These are phyloP conservation scores for Aspergillus uvarum DNA, from an alignment of 2,329 filamentous ascomycete genomes.

Conservation along the genomic window DNA sequence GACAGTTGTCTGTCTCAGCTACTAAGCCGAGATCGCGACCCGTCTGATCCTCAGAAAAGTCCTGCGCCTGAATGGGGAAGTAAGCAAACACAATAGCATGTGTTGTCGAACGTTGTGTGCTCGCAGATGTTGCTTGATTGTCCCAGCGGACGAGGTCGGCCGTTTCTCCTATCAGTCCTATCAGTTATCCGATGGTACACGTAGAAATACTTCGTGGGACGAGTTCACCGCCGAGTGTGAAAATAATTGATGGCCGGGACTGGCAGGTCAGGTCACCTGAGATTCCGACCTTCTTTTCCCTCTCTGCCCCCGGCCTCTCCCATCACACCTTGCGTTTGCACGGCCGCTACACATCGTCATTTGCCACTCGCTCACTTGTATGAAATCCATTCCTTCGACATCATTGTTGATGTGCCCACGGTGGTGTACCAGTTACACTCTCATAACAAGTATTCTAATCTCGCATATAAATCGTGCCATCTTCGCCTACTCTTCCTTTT, in stretches of 20 bases:
- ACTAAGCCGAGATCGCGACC: background rate
- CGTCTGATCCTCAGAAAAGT: background rate
- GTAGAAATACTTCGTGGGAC: background rate
- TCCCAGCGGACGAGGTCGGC: no score
- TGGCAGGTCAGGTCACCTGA: background rate
- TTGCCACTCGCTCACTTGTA: background rate
- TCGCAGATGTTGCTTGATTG: background rate
- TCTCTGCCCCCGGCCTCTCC: background rate
- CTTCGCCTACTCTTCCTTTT: background rate
- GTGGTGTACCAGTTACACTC: background rate
- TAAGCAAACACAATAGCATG: background rate
- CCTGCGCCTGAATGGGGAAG: background rate
- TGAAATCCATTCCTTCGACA: background rate
- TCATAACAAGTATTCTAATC: background rate
- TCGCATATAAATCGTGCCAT: background rate
- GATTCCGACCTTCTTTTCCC: background rate
- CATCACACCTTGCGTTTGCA: background rate
- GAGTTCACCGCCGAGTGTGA: background rate
- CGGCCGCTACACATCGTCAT: background rate
- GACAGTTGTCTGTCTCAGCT: background rate
- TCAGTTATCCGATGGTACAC: no score
- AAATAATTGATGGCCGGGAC: background rate
- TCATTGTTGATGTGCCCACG: background rate
- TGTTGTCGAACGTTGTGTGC: background rate
- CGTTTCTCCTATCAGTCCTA: no score